phyloP scores from a whole-genome alignment of 805 yeast species.

The Blastobotrys chiropterorum region DNA sequence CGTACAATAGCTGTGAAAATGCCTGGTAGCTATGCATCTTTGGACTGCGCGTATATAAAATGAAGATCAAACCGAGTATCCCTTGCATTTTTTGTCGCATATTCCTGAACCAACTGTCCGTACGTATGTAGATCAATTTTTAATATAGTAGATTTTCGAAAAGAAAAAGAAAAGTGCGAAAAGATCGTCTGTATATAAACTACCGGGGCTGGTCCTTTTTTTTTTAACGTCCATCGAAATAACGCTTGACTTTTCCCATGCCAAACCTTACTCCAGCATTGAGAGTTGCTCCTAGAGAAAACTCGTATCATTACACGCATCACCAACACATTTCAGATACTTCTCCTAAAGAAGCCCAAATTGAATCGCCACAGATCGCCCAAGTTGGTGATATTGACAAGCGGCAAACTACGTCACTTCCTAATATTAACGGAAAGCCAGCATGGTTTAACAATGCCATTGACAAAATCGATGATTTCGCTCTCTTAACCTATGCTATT shows the following conservation, averaged over 20 bases:
- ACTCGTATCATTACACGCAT: neutral
- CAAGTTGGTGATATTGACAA: neutral
- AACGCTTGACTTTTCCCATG: neutral
- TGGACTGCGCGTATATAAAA: no score
- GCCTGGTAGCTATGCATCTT: no score
- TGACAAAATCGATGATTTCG: neutral
- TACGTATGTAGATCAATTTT: no score
- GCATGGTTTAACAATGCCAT: neutral
- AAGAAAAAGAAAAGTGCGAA: no score
- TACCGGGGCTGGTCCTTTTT: no score
- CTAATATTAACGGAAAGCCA: neutral
- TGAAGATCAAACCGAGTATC: no score
- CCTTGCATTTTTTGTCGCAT: no score
- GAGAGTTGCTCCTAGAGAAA: neutral
- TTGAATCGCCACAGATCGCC: neutral
- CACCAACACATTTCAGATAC: neutral
- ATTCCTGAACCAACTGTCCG: no score
- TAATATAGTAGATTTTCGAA: no score
- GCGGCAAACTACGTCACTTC: neutral
- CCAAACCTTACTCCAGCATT: neutral
- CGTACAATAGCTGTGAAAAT: no score
- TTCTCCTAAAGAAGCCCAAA: neutral
- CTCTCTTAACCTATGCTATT: neutral
- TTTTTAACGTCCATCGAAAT: no score
- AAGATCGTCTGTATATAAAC: no score